Percentiles rank a stretch among this genome's conserved stretches.
phyloP scores from a whole-genome alignment of 331 rosid genomes.

The Pyrus hybrid region DNA sequence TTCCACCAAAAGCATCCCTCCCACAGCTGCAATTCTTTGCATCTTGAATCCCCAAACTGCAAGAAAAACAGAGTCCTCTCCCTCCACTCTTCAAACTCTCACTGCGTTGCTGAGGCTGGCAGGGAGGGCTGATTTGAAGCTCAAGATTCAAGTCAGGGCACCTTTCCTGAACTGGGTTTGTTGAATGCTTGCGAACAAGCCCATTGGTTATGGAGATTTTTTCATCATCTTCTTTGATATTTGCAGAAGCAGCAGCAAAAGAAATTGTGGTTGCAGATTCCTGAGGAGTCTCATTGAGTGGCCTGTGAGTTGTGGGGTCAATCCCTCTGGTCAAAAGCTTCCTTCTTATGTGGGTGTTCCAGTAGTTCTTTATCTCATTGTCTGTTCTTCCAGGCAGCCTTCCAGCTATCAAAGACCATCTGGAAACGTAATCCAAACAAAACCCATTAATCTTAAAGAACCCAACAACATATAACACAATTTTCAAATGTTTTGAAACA shows the following conservation, averaged over 20 bases:
- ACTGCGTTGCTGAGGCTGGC: constrained; percentile 19
- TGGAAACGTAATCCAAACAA: constrained; percentile 16
- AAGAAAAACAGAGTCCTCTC: constrained; percentile 45
- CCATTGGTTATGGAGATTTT: constrained; percentile 4
- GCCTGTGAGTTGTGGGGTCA: constrained; percentile 84
- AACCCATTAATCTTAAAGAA: constrained; percentile 9
- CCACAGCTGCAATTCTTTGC: constrained; percentile 65
- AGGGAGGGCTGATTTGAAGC: constrained; percentile 80
- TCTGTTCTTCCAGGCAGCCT: constrained; percentile 94
- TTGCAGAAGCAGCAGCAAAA: constrained; percentile 37
- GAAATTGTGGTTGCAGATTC: constrained; percentile 36
- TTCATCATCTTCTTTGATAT: constrained; percentile 35
- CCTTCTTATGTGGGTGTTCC: constrained; percentile 96
- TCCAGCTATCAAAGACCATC: constrained; percentile 96
- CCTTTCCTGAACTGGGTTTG: constrained; percentile 20
- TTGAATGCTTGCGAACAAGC: constrained; percentile 9
- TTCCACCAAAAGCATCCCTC: constrained; percentile 13
- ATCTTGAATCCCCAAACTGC: constrained; percentile 77
- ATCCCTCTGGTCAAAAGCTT: constrained; percentile 90
- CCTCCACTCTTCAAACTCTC: constrained; percentile 29
- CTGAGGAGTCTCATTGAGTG: constrained; percentile 43
- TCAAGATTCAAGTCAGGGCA: constrained; percentile 89
- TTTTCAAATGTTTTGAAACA: neutral
- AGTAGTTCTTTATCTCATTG: constrained; percentile 93
- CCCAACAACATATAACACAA: neutral